These are phyloP conservation scores for Agrocybe praecox DNA, from an alignment of 768 basidiomycete species.

Conservation along the genomic window DNA sequence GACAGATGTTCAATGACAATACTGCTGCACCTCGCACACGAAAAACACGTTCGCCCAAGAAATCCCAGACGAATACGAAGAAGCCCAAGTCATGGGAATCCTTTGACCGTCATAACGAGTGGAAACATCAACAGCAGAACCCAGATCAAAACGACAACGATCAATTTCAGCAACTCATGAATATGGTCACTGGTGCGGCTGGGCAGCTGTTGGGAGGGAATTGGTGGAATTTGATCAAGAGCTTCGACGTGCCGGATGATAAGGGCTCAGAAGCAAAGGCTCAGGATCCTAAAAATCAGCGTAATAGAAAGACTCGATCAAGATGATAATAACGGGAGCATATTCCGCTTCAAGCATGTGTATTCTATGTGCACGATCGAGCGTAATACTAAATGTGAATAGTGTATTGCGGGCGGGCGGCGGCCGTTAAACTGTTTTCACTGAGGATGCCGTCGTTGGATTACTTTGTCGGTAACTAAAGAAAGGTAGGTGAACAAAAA, in stretches of 20 bases:
- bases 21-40: background rate
- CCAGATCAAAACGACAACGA: constrained; percentile 6
- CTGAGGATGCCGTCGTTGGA: constrained; percentile 27
- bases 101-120: constrained; percentile 60
- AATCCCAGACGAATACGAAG: constrained; percentile 19
- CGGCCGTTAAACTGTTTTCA: constrained; percentile 21
- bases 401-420: background rate
- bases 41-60: background rate
- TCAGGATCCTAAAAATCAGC: constrained; percentile 7
- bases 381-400: background rate
- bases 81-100: constrained; percentile 65
- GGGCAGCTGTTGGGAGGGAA: constrained; percentile 15
- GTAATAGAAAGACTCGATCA: constrained; percentile 27
- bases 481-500: constrained; percentile 2
- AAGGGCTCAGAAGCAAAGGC: background rate
- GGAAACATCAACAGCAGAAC: constrained; percentile 47
- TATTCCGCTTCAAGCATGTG: background rate
- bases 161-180: constrained; percentile 15
- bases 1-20: constrained; percentile 28
- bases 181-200: constrained; percentile 15
- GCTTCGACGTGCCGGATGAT: background rate
- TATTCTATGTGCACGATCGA: background rate
- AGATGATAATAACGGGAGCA: constrained; percentile 19
- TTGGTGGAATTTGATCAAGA: constrained; percentile 18
- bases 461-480: constrained; percentile 38